These are phyloP conservation scores for Coccomyxa sp. DNA, from an alignment of 139 green algal species.

Conservation along the genomic window DNA sequence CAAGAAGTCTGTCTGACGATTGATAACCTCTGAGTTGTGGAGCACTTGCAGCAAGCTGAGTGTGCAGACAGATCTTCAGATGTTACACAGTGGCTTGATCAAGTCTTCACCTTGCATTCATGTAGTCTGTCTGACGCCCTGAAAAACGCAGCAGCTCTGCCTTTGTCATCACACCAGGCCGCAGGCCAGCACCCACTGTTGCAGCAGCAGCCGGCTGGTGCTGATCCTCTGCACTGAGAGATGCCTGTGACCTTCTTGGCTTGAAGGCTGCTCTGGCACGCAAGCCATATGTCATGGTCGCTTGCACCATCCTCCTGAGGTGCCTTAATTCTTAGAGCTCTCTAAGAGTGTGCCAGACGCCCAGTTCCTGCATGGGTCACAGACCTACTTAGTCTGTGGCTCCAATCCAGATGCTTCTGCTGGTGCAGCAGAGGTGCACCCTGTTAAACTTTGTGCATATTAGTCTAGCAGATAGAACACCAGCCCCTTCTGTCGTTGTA, in stretches of 20 bases:
- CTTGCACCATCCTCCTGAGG: no score
- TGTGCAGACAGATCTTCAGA: neutral
- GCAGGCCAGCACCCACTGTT: conserved; percentile 44
- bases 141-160: conserved; percentile 39
- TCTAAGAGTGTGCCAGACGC: no score
- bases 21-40: neutral
- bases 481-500: no score
- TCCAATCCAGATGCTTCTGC: no score
- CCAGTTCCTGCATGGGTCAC: no score
- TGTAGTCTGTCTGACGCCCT: conserved; percentile 22
- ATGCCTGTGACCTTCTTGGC: neutral
- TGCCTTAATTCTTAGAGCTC: no score
- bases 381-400: no score
- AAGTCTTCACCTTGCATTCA: conserved; percentile 29
- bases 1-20: no score
- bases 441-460: no score
- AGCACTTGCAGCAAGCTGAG: neutral
- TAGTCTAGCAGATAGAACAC: no score
- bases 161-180: conserved; percentile 39
- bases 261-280: neutral
- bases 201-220: conserved; percentile 26
- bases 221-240: conserved; percentile 12
- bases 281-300: conserved; percentile 6
- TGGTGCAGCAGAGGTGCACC: no score
- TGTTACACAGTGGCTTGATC: neutral